Base-by-base conservation (phyloP, 2,329 filamentous ascomycete genomes). In the Sporothrix globosa region DNA sequence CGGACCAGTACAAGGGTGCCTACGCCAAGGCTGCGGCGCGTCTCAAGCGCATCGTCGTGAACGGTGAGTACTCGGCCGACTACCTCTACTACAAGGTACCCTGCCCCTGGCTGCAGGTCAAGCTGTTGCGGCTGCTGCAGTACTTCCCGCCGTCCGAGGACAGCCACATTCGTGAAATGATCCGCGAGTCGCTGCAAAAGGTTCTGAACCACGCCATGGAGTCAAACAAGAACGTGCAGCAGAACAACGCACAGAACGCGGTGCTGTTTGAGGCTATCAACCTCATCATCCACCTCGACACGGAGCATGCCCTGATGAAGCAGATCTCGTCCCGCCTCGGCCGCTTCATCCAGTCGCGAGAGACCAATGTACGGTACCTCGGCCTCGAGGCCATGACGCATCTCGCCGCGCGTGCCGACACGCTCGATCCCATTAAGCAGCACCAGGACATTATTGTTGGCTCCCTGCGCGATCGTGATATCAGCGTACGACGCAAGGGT, bases 41-140 rank as follows among this genome's bases (percentile, higher is more conserved):
- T 70, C 81, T 99, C 76, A 97, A 97, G 83, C 90, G 92, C 74
- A 92, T 98, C 74, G 86, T 97, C 19, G 90, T 98, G 34, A 95
- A 98, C 75, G 91, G 91, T 73, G 95, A 99, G 75, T 96, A 92
- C 77, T 88, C 92, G 0, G 87, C 89, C 70, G 96, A 98, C 78
- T 99, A 99, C 78, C 87, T 97, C 34, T 99, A 99, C 83, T 99
- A 99, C 85, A 97, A 97, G 77, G 96, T 99, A n/a, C 96, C 96
- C 0, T 99, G 96, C 78, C 96, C 96, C 2, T 99, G 96, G 96
- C 90, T 99, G 71, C 94, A 98, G 81, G 92, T 98, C 77, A 99
- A 99, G 82, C 86, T 99, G 21, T 82, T 99, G 74, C 89, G 94
- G 73, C 82, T 99, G 72, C 85, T 99, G 74, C 96, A 99, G 81